Evolutionary conservation across 495 filamentous ascomycete genomes (phyloP), one percentile per base, ranked within the genome.

Genomic region (Platismatia glauca): DNA sequence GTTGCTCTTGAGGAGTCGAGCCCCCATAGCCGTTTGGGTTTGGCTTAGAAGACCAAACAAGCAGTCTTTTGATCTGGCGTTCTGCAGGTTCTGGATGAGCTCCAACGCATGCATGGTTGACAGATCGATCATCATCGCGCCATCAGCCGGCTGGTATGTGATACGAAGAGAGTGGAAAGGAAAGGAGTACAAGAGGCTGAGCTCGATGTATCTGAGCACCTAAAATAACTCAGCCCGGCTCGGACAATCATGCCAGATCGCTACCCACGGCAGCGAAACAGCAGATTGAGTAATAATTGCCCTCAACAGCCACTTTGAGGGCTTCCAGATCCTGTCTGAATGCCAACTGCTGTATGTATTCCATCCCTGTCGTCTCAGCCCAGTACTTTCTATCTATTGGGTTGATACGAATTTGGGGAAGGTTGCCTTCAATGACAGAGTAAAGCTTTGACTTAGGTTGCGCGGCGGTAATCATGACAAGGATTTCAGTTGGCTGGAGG

Each of bases 81-180:
- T 84, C 53, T 88, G 87, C 3, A 91, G 71, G 66, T 96, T 97
- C 71, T 96, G 90, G 11, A 97, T 87, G 29, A 98, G 78, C 72
- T 97, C 94, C 18, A 98, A 78, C 13, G 88, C 89, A 18, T 84
- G 80, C 39, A 95, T 88, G 3, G 95, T 94, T 15, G 88, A 84
- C 1, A 91, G 79, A 71, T 97, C 94, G 65, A 97, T 91, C 75
- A 92, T 88, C 94, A 98, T 96, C 0, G 90, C 87, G 24, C 91
- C 89, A 69, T 95, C 88, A 2, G 91, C 91, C n/a, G 89, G 86
- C 69, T 89, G 84, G 66, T 93, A 96, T 65, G 84, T 87, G 69
- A 97, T 87, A 3, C 90, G 84, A 35, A 98, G 80, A 22, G 91
- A 90, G 68, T 92, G 88, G 48, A 81, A 78, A 12, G 82, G 75